Evolutionary conservation across 352 stramenopile genomes (phyloP).

Genomic region (Phytophthora lateralis): DNA sequence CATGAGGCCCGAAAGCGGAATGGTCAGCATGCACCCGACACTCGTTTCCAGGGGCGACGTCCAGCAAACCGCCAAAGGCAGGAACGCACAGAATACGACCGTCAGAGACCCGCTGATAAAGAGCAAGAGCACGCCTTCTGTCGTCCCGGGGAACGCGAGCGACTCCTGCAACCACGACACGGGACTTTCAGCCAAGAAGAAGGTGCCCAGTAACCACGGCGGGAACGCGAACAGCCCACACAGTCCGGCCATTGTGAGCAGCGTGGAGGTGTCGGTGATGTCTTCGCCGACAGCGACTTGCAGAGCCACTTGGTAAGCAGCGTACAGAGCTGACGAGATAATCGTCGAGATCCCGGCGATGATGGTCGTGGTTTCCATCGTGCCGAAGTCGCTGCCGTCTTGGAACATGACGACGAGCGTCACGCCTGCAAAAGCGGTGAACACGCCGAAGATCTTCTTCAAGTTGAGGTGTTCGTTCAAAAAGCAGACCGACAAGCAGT

Average conservation of each 20-base stretch:
- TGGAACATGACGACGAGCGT: constrained; percentile 58
- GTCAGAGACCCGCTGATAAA: constrained; percentile 42
- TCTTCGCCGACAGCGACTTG: constrained; percentile 43
- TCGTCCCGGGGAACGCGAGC: constrained; percentile 41
- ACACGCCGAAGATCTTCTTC: constrained; percentile 51
- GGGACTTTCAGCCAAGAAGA: constrained; percentile 45
- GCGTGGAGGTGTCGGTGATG: constrained; percentile 52
- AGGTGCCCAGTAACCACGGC: constrained; percentile 49
- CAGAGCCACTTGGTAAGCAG: constrained; percentile 55
- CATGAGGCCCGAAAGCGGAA: constrained; percentile 53
- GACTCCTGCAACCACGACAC: constrained; percentile 52
- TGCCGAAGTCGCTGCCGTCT: constrained; percentile 38
- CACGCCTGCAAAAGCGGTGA: constrained; percentile 52
- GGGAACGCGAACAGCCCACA: constrained; percentile 54
- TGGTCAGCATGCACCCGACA: constrained; percentile 65
- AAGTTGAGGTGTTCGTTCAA: constrained; percentile 48
- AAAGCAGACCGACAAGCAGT: constrained; percentile 71
- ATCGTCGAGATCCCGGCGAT: constrained; percentile 51
- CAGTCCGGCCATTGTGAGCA: constrained; percentile 55
- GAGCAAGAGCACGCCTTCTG: constrained; percentile 44
- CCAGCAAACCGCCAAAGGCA: constrained; percentile 60
- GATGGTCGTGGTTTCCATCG: constrained; percentile 43
- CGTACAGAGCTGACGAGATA: constrained; percentile 55
- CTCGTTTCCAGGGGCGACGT: constrained; percentile 67
- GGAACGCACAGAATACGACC: constrained; percentile 53